Base-by-base conservation (phyloP, 495 filamentous ascomycete species). In the Oidiodendron maius region DNA sequence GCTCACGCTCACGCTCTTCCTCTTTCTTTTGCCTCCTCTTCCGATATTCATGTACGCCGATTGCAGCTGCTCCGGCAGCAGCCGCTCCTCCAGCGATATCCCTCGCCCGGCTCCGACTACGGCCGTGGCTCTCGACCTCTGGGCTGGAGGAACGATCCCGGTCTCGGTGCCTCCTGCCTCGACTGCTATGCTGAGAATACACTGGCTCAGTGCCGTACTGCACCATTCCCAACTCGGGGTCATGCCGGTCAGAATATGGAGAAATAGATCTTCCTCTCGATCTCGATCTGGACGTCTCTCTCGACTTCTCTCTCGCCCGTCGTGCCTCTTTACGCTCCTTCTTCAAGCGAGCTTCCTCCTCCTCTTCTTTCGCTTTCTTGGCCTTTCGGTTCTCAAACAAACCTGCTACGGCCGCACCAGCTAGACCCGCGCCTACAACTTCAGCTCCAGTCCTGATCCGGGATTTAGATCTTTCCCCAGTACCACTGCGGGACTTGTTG, bases 381-480 rank as follows among this genome's bases (percentile, higher is more conserved):
- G 77, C 79, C 63, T 87, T 83, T 22, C 78, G 74, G 51, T 75
- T 83, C 67, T 96, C 88, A 61, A 90, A 95, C 12, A 95, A 60
- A 34, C 87, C 88, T 56, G 86, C 83, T 42, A 84, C 82, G 9
- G 82, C 87, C 13, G 89, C 90, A 34, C 81, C 86, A 10, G 84
- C 86, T 2, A 91, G 65, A 36, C 87, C 89, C 12, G 87, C 84
- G 12, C 82, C 89, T 12, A 79, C 78, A 34, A 95, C 81, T 60
- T 74, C 72, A 17, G 73, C 75, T 44, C 70, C 75, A 16, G 71
- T 77, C 49, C 71, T 66, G 15, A 78, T 35, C 73, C 85, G 48
- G 73, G 76, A 59, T 71, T 83, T 65, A 2, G 67, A 69, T 47
- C 65, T 66, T 28, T 69, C 63, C 16, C 71, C 74, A 46, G 70